Evolutionary conservation across 495 filamentous ascomycete species (phyloP).

Genomic region (Astrothelium subdiscretum): DNA sequence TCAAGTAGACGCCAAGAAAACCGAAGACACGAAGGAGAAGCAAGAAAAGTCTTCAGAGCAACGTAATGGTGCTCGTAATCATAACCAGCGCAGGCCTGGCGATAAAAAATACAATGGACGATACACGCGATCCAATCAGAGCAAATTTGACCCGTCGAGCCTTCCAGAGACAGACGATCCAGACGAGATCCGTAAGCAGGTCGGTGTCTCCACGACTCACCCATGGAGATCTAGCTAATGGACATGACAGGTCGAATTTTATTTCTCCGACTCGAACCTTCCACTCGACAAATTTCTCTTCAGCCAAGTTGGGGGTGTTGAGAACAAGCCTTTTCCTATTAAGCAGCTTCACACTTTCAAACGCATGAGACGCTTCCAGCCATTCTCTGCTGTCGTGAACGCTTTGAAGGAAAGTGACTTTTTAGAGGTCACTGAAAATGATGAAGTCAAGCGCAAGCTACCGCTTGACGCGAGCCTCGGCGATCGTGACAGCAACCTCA

Average conservation of each 20-base stretch:
- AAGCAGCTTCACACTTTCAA: slow-evolving; percentile 71
- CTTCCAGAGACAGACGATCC: slow-evolving; percentile 59
- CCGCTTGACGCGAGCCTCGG: slow-evolving; percentile 42
- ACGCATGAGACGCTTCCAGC: slow-evolving; percentile 87
- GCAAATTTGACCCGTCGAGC: slow-evolving; percentile 36
- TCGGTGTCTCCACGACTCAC: slow-evolving; percentile 22
- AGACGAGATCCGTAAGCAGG: slow-evolving; percentile 68
- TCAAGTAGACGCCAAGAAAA: not conserved
- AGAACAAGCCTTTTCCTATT: slow-evolving; percentile 70
- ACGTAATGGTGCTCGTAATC: not conserved
- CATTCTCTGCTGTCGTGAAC: slow-evolving; percentile 64
- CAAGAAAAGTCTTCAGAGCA: not conserved
- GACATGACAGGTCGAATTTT: slow-evolving; percentile 81
- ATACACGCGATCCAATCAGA: slow-evolving; percentile 23
- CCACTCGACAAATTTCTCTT: slow-evolving; percentile 79
- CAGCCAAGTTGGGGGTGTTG: slow-evolving; percentile 55
- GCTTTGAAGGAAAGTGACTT: slow-evolving; percentile 63
- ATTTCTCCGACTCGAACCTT: slow-evolving; percentile 90
- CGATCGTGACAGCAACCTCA: slow-evolving; percentile 32
- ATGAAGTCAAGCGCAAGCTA: slow-evolving; percentile 65
- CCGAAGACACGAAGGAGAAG: not conserved
- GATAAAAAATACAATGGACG: not conserved
- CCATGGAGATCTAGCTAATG: slow-evolving; percentile 5
- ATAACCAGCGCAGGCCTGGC: not conserved
- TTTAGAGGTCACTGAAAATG: slow-evolving; percentile 54